Evolutionary conservation across 176 grass and related monocot genomes (phyloP).

Genomic region (Chloris gayana): DNA sequence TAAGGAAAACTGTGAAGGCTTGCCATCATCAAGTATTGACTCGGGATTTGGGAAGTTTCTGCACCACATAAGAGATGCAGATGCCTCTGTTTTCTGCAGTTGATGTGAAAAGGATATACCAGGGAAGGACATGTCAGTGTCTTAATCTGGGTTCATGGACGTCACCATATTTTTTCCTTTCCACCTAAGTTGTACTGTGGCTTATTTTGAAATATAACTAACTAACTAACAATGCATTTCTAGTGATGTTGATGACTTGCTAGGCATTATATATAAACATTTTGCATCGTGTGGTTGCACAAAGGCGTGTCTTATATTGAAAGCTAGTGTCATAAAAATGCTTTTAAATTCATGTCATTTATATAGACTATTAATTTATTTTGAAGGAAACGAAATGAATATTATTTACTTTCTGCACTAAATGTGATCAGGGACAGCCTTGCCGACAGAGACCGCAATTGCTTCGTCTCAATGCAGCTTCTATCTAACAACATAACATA

Average conservation of each 20-base stretch:
- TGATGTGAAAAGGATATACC: no score
- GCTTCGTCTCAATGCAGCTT: neutral
- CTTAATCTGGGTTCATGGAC: no score
- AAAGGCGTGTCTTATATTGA: neutral
- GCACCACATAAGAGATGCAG: neutral
- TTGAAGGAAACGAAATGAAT: neutral
- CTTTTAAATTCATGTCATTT: neutral
- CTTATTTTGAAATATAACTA: conserved; percentile 24
- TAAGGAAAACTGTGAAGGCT: neutral
- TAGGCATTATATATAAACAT: neutral
- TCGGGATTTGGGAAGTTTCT: neutral
- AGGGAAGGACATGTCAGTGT: no score
- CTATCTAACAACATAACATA: conserved; percentile 6
- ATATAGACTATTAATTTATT: neutral
- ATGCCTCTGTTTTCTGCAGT: conserved; percentile 7
- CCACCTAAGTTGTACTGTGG: no score
- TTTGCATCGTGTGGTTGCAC: neutral
- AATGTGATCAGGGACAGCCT: conserved; percentile 46
- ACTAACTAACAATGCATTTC: conserved; percentile 26
- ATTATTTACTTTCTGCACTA: conserved; percentile 8
- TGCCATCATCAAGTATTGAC: no score
- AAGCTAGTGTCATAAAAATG: neutral
- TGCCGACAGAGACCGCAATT: conserved; percentile 26
- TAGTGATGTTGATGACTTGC: conserved; percentile 10
- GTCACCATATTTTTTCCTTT: no score